Conservation (phyloP, 306 rosid species). For the Boehmeria nivea region DNA sequence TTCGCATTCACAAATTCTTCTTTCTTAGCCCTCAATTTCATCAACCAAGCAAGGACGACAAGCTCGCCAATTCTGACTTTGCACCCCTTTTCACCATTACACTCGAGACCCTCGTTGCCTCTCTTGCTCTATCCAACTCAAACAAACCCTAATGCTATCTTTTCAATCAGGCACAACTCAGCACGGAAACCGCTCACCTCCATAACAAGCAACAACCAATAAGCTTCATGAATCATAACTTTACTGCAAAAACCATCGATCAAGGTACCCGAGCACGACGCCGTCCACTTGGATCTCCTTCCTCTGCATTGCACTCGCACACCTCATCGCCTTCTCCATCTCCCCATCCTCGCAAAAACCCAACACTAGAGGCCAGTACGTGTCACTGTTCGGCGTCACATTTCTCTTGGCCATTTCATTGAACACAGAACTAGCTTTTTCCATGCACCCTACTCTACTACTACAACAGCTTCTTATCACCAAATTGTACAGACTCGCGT, state of each 20-base stretch:
- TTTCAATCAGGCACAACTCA: slow-evolving; percentile 4
- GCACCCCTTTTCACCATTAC: slow-evolving; percentile 22
- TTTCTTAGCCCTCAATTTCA: neutral
- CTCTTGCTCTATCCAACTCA: slow-evolving; percentile 14
- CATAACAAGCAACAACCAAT: slow-evolving; percentile 20
- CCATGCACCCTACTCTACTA: slow-evolving; percentile 1
- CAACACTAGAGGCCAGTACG: slow-evolving; percentile 12
- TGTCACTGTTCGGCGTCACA: slow-evolving; percentile 13
- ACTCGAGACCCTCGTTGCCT: slow-evolving; percentile 19
- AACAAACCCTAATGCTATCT: slow-evolving; percentile 15
- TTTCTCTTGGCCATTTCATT: slow-evolving; percentile 27
- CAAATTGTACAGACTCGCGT: slow-evolving; percentile 23
- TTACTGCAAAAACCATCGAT: slow-evolving; percentile 14
- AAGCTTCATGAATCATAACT: slow-evolving; percentile 24
- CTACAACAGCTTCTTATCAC: neutral
- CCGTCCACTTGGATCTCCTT: slow-evolving; percentile 13
- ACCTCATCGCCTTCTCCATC: slow-evolving; percentile 20
- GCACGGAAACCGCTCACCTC: slow-evolving; percentile 11
- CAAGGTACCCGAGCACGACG: slow-evolving; percentile 10
- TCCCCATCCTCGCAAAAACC: slow-evolving; percentile 27
- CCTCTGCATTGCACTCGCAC: slow-evolving; percentile 19
- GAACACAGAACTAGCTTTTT: slow-evolving; percentile 16
- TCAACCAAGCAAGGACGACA: no score
- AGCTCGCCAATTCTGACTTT: neutral
- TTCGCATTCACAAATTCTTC: neutral